A percentile compares a stretch with the other conserved stretches of the same genome.
Conservation (phyloP, 208 protist species). For the Wallacemonas sp. region DNA sequence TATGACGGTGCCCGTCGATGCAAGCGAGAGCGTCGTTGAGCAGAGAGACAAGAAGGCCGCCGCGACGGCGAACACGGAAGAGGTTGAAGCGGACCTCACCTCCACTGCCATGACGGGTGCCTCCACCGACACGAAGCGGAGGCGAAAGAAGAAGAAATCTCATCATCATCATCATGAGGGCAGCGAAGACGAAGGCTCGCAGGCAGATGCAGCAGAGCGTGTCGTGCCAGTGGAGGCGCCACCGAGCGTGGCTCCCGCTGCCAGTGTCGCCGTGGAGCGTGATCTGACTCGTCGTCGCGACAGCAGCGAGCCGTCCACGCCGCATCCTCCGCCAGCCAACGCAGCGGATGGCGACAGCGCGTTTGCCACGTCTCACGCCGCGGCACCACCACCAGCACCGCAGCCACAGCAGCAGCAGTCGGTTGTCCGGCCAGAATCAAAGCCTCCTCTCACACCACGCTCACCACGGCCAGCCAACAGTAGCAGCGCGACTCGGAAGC, state of each 20-base stretch:
- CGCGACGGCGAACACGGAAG: background rate
- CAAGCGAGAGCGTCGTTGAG: background rate
- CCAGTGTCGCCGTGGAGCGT: conserved; percentile 2
- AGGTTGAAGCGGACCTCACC: background rate
- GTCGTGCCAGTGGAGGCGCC: background rate
- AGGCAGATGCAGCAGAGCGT: background rate
- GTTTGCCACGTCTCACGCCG: background rate
- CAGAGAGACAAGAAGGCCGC: background rate
- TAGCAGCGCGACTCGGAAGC: conserved; percentile 6
- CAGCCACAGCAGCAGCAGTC: too few relatives aligned
- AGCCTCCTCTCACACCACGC: too few relatives aligned
- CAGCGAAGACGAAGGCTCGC: background rate
- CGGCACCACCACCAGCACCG: too few relatives aligned
- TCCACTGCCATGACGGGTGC: background rate
- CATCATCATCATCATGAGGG: too few relatives aligned
- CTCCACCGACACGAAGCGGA: background rate
- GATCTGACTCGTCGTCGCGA: conserved; percentile 1
- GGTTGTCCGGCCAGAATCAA: too few relatives aligned
- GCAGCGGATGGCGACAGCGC: background rate
- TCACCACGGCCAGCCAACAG: background rate
- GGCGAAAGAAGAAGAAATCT: background rate
- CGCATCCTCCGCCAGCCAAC: background rate
- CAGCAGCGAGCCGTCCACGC: conserved; percentile 5
- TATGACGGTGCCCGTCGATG: background rate
- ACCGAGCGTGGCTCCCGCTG: background rate